These are phyloP conservation scores for Eucalyptus globulus DNA, from an alignment of 345 rosid species.

Conservation along the genomic window DNA sequence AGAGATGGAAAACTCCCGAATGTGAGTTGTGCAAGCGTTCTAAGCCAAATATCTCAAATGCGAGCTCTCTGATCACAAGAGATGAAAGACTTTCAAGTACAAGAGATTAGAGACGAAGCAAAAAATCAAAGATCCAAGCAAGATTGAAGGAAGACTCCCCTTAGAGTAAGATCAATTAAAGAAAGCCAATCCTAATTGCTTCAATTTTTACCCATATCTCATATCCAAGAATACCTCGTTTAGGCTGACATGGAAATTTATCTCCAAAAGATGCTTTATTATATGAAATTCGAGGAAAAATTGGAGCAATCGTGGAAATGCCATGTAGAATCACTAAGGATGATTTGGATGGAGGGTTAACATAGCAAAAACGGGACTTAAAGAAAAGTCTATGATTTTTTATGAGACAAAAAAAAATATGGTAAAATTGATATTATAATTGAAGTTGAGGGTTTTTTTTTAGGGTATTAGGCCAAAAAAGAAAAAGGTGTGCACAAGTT, in stretches of 20 bases:
- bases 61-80: accelerated
- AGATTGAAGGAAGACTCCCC: neutral
- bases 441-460: neutral
- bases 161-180: too few relatives aligned
- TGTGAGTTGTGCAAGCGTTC: accelerated
- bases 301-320: neutral
- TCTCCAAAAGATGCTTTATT: neutral
- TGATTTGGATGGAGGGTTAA: neutral
- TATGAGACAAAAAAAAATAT: too few relatives aligned
- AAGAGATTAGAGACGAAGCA: accelerated
- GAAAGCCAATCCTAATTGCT: neutral
- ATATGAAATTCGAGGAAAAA: neutral
- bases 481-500: neutral
- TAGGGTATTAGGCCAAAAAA: accelerated
- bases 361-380: accelerated
- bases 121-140: neutral
- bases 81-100: neutral
- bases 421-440: accelerated
- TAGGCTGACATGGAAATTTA: accelerated
- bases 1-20: neutral
- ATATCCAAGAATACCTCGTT: neutral
- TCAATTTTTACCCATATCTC: neutral
- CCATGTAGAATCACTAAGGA: neutral
- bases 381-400: accelerated
- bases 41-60: neutral